These are phyloP conservation scores for Carex kokanica DNA, from an alignment of 176 grass and related monocot species.

Conservation along the genomic window DNA sequence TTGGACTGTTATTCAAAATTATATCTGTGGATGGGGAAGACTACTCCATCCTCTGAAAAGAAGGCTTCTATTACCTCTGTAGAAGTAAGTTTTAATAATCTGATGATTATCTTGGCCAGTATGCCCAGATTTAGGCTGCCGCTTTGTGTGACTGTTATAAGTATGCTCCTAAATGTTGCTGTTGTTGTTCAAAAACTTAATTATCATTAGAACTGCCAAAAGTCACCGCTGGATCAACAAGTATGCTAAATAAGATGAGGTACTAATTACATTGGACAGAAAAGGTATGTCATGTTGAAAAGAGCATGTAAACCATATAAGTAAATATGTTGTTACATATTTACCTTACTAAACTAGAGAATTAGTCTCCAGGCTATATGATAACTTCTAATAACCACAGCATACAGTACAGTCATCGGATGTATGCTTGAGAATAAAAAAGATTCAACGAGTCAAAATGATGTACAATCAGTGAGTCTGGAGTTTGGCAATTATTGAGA, in stretches of 20 bases:
- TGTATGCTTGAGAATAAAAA: background rate
- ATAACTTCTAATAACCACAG: background rate
- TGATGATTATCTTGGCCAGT: constrained; percentile 2
- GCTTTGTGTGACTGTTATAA: background rate
- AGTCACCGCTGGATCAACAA: background rate
- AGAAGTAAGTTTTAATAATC: constrained; percentile 52
- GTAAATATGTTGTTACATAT: background rate
- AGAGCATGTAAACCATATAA: background rate
- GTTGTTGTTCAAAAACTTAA: background rate
- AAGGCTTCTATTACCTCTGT: constrained; percentile 48
- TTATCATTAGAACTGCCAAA: background rate
- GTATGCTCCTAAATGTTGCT: background rate
- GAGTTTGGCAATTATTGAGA: background rate
- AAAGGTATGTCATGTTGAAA: no score
- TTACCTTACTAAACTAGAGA: background rate
- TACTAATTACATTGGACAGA: no score
- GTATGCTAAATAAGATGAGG: no score
- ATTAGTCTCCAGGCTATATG: constrained; percentile 8
- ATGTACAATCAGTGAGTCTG: background rate
- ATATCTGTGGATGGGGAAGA: constrained; percentile 79
- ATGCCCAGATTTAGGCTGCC: background rate
- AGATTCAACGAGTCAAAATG: background rate
- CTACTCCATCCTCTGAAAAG: constrained; percentile 64
- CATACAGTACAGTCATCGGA: background rate
- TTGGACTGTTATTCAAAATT: constrained; percentile 65